phyloP scores from a whole-genome alignment of 805 yeast species.

The Candida piceae region DNA sequence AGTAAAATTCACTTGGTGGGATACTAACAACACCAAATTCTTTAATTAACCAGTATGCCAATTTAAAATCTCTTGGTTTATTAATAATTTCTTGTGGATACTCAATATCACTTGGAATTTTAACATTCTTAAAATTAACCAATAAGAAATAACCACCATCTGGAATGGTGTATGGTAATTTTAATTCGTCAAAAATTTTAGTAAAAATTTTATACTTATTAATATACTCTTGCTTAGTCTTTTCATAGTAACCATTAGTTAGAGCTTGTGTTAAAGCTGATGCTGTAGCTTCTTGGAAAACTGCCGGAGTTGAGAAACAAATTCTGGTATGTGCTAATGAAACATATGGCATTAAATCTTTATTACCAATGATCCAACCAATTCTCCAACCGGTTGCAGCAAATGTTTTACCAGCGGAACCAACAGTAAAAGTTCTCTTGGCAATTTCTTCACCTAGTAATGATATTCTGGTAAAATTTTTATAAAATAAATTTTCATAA shows the following conservation, averaged over 20 bases:
- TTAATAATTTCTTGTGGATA: conserved; percentile 65
- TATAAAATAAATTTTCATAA: conserved; percentile 82
- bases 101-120: conserved; percentile 58
- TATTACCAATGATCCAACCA: conserved; percentile 90
- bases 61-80: conserved; percentile 79
- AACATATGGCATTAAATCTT: conserved; percentile 75
- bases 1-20: conserved; percentile 94
- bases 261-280: conserved; percentile 64
- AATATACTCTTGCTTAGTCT: conserved; percentile 61
- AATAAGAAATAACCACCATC: conserved; percentile 92
- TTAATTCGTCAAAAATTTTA: conserved; percentile 76
- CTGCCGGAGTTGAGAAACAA: conserved; percentile 86
- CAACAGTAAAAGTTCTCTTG: conserved; percentile 79
- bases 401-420: conserved; percentile 96
- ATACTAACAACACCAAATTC: conserved; percentile 94
- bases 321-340: conserved; percentile 91
- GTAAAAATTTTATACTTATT: conserved; percentile 72
- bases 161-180: conserved; percentile 83
- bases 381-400: conserved; percentile 99
- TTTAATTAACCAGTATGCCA: conserved; percentile 88
- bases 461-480: conserved; percentile 76
- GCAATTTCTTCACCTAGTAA: conserved; percentile 74
- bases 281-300: conserved; percentile 89
- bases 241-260: conserved; percentile 59
- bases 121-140: conserved; percentile 79